phyloP scores from a whole-genome alignment of 148 eudicot genomes.

The Camellia sinensis region DNA sequence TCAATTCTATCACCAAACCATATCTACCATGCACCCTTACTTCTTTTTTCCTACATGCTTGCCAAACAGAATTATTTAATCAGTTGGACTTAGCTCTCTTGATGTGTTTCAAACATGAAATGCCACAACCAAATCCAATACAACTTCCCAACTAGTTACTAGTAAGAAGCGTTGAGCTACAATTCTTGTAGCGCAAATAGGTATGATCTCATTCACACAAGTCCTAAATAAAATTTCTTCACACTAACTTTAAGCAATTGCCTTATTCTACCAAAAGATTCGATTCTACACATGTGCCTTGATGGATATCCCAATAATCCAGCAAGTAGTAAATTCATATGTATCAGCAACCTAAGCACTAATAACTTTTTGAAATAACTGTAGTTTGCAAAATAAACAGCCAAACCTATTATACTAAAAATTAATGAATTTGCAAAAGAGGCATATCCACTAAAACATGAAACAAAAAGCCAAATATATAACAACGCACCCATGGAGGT shows the following conservation, averaged over 20 bases:
- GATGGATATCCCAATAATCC: background rate
- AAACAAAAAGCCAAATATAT: background rate
- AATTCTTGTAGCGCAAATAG: background rate
- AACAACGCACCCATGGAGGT: background rate
- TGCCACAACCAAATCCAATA: background rate
- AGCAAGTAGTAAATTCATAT: background rate
- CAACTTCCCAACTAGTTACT: background rate
- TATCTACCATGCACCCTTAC: background rate
- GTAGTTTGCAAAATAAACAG: background rate
- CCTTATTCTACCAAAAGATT: background rate
- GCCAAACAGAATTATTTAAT: background rate
- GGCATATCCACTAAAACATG: background rate
- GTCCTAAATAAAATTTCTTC: background rate
- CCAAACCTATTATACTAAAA: background rate
- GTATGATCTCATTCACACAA: too few relatives aligned
- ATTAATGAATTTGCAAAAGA: background rate
- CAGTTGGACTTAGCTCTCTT: background rate
- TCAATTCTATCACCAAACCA: too few relatives aligned
- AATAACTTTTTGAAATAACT: background rate
- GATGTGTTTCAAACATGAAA: background rate
- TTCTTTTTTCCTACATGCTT: too few relatives aligned
- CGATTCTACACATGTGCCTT: background rate
- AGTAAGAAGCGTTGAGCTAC: background rate
- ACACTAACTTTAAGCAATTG: background rate
- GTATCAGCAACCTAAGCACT: background rate